Percentiles rank a stretch among this genome's conserved stretches.
phyloP scores from a whole-genome alignment of 495 filamentous ascomycete species.

The Penicillium canescens region DNA sequence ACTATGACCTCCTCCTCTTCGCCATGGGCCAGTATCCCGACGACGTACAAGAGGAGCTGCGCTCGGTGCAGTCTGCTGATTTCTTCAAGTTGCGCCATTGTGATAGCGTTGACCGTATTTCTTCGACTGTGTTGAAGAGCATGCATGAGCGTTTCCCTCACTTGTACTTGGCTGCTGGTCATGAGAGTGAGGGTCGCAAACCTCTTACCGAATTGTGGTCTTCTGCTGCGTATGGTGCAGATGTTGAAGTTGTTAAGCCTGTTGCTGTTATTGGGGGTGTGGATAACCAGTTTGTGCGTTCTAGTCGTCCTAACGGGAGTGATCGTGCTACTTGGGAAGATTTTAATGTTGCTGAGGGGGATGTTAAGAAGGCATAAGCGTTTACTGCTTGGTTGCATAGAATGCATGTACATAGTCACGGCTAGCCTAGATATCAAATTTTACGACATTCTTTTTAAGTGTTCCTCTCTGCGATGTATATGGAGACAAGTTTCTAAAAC shows the following conservation, averaged over 20 bases:
- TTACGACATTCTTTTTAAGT: no score
- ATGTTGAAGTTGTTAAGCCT: conserved; percentile 42
- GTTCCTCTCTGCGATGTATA: no score
- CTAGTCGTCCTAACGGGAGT: conserved; percentile 43
- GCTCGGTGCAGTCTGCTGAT: conserved; percentile 50
- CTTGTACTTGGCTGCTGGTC: conserved; percentile 28
- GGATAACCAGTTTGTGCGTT: conserved; percentile 40
- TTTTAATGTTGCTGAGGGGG: conserved; percentile 29
- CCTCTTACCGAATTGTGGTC: conserved; percentile 43
- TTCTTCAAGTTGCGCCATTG: conserved; percentile 68
- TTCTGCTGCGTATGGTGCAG: conserved; percentile 38
- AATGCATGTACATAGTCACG: background rate
- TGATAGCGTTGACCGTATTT: conserved; percentile 73
- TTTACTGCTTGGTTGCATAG: background rate
- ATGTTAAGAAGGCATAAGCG: conserved; percentile 21
- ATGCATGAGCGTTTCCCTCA: conserved; percentile 53
- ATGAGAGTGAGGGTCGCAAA: conserved; percentile 13
- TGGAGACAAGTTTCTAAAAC: no score
- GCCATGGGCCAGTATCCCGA: conserved; percentile 59
- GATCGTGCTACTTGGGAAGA: conserved; percentile 39
- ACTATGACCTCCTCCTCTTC: conserved; percentile 71
- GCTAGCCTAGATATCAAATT: no score
- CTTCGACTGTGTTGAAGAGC: conserved; percentile 60
- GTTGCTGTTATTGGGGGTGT: conserved; percentile 39
- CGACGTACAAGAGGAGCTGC: conserved; percentile 56